Evolutionary conservation across 2,329 filamentous ascomycete species (phyloP), one percentile per base, ranked within the genome.

Genomic region (Alternaria brassicicola): DNA sequence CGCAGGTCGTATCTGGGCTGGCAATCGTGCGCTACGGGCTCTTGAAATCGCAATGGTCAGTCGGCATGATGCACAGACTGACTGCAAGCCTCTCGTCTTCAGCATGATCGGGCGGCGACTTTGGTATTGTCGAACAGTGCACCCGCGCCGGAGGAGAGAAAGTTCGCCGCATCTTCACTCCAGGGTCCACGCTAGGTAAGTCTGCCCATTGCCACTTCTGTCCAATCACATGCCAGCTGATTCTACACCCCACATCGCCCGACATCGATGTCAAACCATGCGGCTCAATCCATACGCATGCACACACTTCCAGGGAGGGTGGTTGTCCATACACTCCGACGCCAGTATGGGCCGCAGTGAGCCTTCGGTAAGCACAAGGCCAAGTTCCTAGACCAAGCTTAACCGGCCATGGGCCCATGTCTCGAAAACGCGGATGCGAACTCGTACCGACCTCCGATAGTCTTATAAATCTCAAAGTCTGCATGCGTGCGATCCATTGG

Each of bases 41-140:
- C 62, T 63, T 15, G 70, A 63, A 26, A 71, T 64, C 15, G 71
- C 64, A 12, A 73, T 43, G 26, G 61, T 72, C 49, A 74, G 68
- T 43, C 75, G 70, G 63, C 75, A 77, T 62, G 72, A 70, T 56
- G 68, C 55, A 58, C 73, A 77, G 25, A 74, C 57, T 1, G 69
- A 71, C 46, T 71, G 69, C 8, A 74, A 39, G 25, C 67, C 61
- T 56, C 60, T 69, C 54, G 66, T 69, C 64, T 67, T 67, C 17
- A 77, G 61, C 75, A 77, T 77, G 5, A 36, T 74, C 52, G 61
- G 10, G 31, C 47, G 28, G 31, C 57, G 42, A 38, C n/a, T 45
- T 60, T 46, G 48, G 28, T 42, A 50, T 46, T 52, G 46, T 55
- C 43, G 42, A 53, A 54, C 31, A 58, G 31, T 54, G 42, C 28